Percentiles rank a stretch among this genome's conserved stretches.
These are phyloP conservation scores for Leccinum barrowsii DNA, from an alignment of 768 basidiomycete species.

Conservation along the genomic window DNA sequence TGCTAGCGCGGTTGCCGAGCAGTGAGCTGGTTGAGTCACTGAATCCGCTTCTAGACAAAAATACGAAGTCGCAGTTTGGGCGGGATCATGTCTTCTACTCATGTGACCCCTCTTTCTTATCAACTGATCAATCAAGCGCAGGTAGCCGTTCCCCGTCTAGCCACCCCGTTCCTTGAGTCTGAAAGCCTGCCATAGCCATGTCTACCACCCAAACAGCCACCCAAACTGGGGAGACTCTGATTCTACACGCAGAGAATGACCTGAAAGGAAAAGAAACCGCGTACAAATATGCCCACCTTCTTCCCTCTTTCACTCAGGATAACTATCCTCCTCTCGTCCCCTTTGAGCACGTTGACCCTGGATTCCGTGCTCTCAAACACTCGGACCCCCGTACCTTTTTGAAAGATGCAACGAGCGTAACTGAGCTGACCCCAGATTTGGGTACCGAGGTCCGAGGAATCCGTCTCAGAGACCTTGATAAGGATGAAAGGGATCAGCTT, in stretches of 20 bases:
- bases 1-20: not conserved
- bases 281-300: slow-evolving; percentile 67
- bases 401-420: slow-evolving; percentile 50
- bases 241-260: slow-evolving; percentile 4
- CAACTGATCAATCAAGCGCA: not conserved
- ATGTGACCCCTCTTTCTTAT: slow-evolving; percentile 8
- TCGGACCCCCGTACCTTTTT: slow-evolving; percentile 69
- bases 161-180: not conserved
- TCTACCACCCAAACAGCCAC: slow-evolving; percentile 14
- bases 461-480: slow-evolving; percentile 57
- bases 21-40: not conserved
- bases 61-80: slow-evolving; percentile 10
- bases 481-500: slow-evolving; percentile 61
- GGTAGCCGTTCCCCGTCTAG: no score
- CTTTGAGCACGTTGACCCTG: slow-evolving; percentile 79
- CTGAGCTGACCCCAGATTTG: no score
- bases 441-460: slow-evolving; percentile 69
- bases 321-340: slow-evolving; percentile 65
- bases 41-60: not conserved
- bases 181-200: slow-evolving; percentile 3
- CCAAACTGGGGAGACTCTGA: not conserved
- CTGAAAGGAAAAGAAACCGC: slow-evolving; percentile 1
- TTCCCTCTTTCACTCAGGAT: slow-evolving; percentile 62
- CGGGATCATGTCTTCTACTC: not conserved
- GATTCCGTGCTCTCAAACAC: slow-evolving; percentile 60